Evolutionary conservation across 2,329 filamentous ascomycete species (phyloP).

Genomic region (Stenocarpella maydis): DNA sequence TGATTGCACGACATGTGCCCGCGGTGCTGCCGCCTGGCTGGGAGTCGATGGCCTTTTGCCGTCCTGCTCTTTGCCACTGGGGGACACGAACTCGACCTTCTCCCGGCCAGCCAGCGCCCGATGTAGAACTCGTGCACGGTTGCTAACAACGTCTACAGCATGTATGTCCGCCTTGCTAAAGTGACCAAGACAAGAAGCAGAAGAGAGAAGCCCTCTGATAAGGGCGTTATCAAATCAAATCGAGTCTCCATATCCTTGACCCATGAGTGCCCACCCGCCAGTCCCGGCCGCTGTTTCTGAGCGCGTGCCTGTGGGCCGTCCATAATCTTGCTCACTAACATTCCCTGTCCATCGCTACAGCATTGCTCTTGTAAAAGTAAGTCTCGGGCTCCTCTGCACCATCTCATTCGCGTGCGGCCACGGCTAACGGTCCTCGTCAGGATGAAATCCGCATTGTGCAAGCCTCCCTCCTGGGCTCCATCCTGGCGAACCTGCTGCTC

Average conservation of each 20-base stretch:
- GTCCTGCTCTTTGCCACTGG: not conserved
- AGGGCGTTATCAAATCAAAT: slow-evolving; percentile 63
- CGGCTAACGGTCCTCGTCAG: slow-evolving; percentile 45
- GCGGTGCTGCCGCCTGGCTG: not conserved
- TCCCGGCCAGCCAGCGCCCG: slow-evolving; percentile 16
- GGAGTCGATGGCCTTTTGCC: not conserved
- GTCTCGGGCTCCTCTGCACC: slow-evolving; percentile 32
- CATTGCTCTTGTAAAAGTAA: slow-evolving; percentile 77
- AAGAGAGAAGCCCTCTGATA: slow-evolving; percentile 62
- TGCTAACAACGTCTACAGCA: slow-evolving; percentile 49
- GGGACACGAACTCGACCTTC: slow-evolving; percentile 31
- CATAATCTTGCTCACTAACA: slow-evolving; percentile 46
- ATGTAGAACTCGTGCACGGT: not conserved
- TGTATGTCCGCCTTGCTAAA: slow-evolving; percentile 58
- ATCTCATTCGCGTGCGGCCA: slow-evolving; percentile 36
- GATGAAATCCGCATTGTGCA: slow-evolving; percentile 91
- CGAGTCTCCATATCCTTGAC: slow-evolving; percentile 51
- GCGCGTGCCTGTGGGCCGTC: slow-evolving; percentile 31
- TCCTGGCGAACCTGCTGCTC: slow-evolving; percentile 85
- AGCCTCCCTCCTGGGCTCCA: slow-evolving; percentile 87
- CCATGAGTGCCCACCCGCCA: slow-evolving; percentile 26
- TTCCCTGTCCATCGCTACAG: slow-evolving; percentile 52
- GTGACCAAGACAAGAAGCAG: slow-evolving; percentile 55
- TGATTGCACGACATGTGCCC: slow-evolving; percentile 30
- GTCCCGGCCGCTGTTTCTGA: slow-evolving; percentile 11